Evolutionary conservation across 192 early-diverging fungal species (phyloP).

Genomic region (Backusella liffmaniae): DNA sequence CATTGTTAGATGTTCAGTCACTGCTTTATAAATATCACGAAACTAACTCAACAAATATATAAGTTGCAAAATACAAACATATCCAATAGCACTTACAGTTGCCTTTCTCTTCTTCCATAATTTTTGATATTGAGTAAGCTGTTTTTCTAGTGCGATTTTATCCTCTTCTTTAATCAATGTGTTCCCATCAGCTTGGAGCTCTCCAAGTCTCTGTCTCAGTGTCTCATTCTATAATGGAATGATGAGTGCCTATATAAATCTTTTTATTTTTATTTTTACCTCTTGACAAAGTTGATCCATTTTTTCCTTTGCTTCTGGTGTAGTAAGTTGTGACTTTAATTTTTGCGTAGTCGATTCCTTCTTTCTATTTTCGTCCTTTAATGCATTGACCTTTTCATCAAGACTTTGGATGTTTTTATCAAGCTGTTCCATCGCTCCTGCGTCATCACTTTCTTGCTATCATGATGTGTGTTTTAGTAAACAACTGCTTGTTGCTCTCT

Average conservation of each 20-base stretch:
- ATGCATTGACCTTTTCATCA: not conserved
- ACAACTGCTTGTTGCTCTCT: not conserved
- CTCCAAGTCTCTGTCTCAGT: not conserved
- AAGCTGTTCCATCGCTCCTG: not conserved
- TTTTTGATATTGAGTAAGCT: not conserved
- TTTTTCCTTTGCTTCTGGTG: not conserved
- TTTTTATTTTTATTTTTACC: not conserved
- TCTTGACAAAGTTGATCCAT: not conserved
- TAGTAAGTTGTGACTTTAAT: slow-evolving; percentile 6
- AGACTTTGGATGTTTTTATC: not conserved
- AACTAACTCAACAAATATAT: not conserved
- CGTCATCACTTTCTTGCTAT: not conserved
- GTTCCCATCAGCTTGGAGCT: not conserved
- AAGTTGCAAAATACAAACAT: not conserved
- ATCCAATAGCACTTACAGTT: not conserved
- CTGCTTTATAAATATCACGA: not conserved
- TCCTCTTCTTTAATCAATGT: not conserved
- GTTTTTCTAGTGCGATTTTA: not conserved
- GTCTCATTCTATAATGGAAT: not conserved
- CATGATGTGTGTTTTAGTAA: not conserved
- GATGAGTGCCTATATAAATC: not conserved
- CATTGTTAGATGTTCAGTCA: slow-evolving; percentile 6
- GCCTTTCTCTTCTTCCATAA: slow-evolving; percentile 10
- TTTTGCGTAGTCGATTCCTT: not conserved
- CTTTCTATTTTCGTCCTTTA: not conserved